These are phyloP conservation scores for Pichia californica DNA, from an alignment of 805 yeast genomes.

Conservation along the genomic window DNA sequence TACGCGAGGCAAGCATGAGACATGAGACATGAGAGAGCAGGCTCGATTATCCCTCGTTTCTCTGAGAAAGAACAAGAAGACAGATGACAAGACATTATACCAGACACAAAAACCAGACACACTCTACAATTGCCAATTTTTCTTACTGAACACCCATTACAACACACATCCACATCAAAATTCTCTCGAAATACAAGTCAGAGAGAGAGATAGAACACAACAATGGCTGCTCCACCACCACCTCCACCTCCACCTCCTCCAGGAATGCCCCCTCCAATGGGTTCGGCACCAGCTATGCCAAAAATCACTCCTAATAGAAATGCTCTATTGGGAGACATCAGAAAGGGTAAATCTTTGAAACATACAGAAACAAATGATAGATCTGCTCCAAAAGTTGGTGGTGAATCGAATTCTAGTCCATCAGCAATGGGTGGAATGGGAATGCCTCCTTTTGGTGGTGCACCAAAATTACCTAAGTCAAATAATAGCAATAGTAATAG, in stretches of 20 bases:
- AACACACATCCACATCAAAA: too few relatives aligned
- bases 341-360: constrained; percentile 58
- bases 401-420: constrained; percentile 19
- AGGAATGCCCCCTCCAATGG: constrained; percentile 41
- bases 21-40: too few relatives aligned
- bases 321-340: constrained; percentile 73
- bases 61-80: too few relatives aligned
- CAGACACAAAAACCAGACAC: too few relatives aligned
- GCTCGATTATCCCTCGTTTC: too few relatives aligned
- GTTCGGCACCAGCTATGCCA: constrained; percentile 27
- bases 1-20: too few relatives aligned
- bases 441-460: constrained; percentile 1
- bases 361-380: constrained; percentile 64
- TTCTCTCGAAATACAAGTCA: too few relatives aligned
- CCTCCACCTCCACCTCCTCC: constrained; percentile 49
- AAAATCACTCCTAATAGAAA: constrained; percentile 34
- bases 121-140: too few relatives aligned
- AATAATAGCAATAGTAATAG: neutral
- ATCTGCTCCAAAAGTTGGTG: constrained; percentile 49
- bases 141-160: too few relatives aligned
- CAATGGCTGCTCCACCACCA: constrained; percentile 48
- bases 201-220: too few relatives aligned
- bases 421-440: constrained; percentile 14
- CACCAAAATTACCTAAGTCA: neutral
- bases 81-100: too few relatives aligned